A percentile compares a stretch with the other conserved stretches of the same genome.
Evolutionary conservation across 2,329 filamentous ascomycete genomes (phyloP).

Genomic region (Apiospora phragmitis): DNA sequence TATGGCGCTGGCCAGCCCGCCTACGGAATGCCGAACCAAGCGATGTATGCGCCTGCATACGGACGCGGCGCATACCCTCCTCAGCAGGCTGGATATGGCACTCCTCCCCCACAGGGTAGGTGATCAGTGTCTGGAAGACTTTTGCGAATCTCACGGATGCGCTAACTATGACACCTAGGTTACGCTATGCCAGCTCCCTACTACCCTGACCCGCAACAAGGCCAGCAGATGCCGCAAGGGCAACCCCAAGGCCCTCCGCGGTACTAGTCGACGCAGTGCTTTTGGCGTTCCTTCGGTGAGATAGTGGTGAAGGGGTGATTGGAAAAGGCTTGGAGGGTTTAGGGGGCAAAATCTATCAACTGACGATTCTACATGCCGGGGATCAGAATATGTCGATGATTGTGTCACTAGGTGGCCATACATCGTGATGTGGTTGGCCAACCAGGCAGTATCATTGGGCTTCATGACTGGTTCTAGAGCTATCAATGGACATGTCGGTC

Average conservation of each 20-base stretch:
- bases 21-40: conserved; percentile 36
- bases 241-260: conserved; percentile 41
- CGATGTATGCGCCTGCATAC: conserved; percentile 43
- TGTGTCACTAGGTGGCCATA: not conserved
- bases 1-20: conserved; percentile 37
- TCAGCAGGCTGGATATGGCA: conserved; percentile 40
- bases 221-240: conserved; percentile 37
- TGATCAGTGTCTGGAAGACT: not conserved
- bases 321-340: not conserved
- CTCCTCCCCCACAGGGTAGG: conserved; percentile 45
- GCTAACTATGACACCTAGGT: conserved; percentile 19
- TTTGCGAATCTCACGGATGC: not conserved
- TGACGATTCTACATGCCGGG: not conserved
- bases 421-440: not conserved
- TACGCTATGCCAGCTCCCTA: conserved; percentile 35
- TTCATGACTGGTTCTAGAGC: not conserved
- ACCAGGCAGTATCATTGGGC: not conserved
- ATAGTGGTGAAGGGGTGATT: not conserved
- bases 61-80: conserved; percentile 43
- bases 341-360: not conserved
- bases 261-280: conserved; percentile 34
- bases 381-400: not conserved
- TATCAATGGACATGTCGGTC: not conserved
- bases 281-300: not conserved
- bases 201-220: conserved; percentile 46